phyloP scores from a whole-genome alignment of 2,329 filamentous ascomycete genomes.

The Cytospora leucostoma region DNA sequence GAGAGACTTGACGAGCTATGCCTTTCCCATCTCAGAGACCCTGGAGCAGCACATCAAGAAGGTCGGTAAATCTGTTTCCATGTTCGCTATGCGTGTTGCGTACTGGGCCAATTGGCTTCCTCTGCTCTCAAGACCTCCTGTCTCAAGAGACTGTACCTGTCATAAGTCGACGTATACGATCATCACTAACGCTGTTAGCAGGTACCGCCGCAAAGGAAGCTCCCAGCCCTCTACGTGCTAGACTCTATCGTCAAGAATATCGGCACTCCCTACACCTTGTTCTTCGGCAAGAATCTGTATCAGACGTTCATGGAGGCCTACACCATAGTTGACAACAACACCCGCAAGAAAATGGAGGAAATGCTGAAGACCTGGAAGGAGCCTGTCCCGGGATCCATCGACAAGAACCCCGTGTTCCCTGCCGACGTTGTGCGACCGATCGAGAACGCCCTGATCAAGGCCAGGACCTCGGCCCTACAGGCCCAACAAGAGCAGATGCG shows the following conservation, averaged over 20 bases:
- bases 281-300: conserved; percentile 89
- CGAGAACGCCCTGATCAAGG: conserved; percentile 91
- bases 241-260: conserved; percentile 99
- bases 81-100: conserved; percentile 17
- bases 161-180: neutral
- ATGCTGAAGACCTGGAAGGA: conserved; percentile 99
- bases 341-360: conserved; percentile 90
- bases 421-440: conserved; percentile 85
- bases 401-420: conserved; percentile 89
- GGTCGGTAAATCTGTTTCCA: conserved; percentile 60
- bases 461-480: conserved; percentile 62
- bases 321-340: conserved; percentile 78
- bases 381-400: conserved; percentile 89
- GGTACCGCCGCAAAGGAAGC: conserved; percentile 84
- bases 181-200: conserved; percentile 45
- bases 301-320: conserved; percentile 97
- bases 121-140: neutral
- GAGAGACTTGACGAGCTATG: conserved; percentile 95
- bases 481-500: conserved; percentile 58
- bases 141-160: neutral
- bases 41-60: conserved; percentile 91
- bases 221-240: conserved; percentile 95
- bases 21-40: conserved; percentile 86
- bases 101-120: neutral
- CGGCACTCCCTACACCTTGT: conserved; percentile 94